Base-by-base conservation (phyloP, 2,329 filamentous ascomycete genomes). In the Alternaria viburni region DNA sequence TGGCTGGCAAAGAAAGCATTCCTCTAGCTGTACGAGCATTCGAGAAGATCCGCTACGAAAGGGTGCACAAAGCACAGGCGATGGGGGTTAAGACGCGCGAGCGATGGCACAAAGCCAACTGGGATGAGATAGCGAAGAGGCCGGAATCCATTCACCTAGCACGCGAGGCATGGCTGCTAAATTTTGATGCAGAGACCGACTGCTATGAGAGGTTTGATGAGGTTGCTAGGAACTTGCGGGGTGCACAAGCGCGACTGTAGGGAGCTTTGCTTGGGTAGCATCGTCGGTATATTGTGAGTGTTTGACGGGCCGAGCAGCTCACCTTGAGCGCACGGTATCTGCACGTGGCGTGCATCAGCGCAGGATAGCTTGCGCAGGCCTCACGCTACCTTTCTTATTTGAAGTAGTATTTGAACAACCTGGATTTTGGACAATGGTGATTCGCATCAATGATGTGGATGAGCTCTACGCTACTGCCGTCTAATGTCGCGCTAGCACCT, bases 151-250 rank as follows among this genome's bases (percentile, higher is more conserved):
- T 77, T 26, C 71, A 76, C 49, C 59, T 76, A 47, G 69, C 71
- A 15, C 66, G 75, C 41, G 75, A 77, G 49, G 68, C 69, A 3
- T 77, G 76, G 74, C 45, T 77, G 56, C 61, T 78, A 17, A 68
- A 73, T 52, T 75, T 74, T 50, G 75, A 79, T 59, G 73, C 74
- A 5, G 75, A 78, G 54, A 66, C 67, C 13, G 74, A 78, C 61
- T 69, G 66, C 32, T 76, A 77, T 41, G 65, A 79, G 43, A 74
- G 78, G 25, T 78, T 68, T 57, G 50, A 66, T 1, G 66, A 73
- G 3, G 62, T 75, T 21, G 63, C 61, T 13, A 66, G 54, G 25
- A 51, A 59, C 3, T 47, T 76, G 47, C 59, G 65, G 21, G 54
- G 58, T 36, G 58, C 46, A 32, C 43, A 52, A 19, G 61, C 64